phyloP scores from a whole-genome alignment of 1,284 basidiomycete genomes.

The Cutaneotrichosporon sp. region DNA sequence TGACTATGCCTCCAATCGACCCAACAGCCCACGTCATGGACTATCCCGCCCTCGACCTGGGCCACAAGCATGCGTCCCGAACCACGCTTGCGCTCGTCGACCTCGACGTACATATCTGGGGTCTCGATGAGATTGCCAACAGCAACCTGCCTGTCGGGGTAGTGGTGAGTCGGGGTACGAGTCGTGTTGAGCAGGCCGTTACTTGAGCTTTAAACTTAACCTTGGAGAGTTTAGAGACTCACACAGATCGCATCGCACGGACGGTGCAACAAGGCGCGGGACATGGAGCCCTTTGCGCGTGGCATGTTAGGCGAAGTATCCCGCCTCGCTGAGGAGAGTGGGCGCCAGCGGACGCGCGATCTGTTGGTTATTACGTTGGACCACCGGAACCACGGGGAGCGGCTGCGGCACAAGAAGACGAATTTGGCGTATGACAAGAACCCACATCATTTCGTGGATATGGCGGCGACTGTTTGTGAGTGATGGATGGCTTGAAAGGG shows the following conservation, averaged over 20 bases:
- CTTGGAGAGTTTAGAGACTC: neutral
- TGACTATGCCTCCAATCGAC: constrained; percentile 7
- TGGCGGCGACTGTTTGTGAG: constrained; percentile 65
- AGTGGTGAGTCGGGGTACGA: constrained; percentile 45
- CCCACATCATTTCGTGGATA: constrained; percentile 65
- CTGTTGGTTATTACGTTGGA: constrained; percentile 56
- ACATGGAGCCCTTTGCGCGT: constrained; percentile 42
- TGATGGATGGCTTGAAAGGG: neutral
- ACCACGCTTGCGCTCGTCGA: constrained; percentile 34
- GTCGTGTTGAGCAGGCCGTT: no score
- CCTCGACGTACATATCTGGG: constrained; percentile 44
- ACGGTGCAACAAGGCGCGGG: constrained; percentile 39
- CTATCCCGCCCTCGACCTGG: constrained; percentile 38
- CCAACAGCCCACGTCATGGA: constrained; percentile 31
- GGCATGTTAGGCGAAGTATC: constrained; percentile 38
- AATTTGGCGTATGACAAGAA: constrained; percentile 67
- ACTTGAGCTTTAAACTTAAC: no score
- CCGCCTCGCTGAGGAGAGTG: constrained; percentile 14
- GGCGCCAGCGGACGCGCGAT: constrained; percentile 34
- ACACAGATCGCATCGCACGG: constrained; percentile 47
- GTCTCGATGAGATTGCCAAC: constrained; percentile 42
- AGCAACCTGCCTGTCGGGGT: constrained; percentile 35
- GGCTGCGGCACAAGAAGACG: constrained; percentile 58
- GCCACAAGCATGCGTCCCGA: constrained; percentile 20
- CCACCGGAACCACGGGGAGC: constrained; percentile 71